These are phyloP conservation scores for Clavaria fumosa DNA, from an alignment of 768 basidiomycete genomes.

Conservation along the genomic window DNA sequence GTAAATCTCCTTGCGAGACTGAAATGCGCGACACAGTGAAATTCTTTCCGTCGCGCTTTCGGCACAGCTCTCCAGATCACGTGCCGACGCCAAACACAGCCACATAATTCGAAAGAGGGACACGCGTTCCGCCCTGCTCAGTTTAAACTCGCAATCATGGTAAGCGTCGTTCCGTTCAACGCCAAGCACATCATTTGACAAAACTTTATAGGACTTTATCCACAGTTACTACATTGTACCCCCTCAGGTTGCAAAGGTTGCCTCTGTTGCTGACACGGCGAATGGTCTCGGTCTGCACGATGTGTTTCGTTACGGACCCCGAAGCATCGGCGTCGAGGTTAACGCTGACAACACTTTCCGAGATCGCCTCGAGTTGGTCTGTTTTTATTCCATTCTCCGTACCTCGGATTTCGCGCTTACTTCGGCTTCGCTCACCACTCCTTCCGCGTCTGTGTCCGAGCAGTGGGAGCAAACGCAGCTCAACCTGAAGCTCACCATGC, in stretches of 20 bases:
- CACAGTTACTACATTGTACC: constrained; percentile 54
- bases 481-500: constrained; percentile 68
- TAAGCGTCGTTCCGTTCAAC: not conserved
- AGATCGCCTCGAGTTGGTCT: constrained; percentile 62
- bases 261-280: constrained; percentile 50
- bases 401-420: too few relatives aligned
- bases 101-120: too few relatives aligned
- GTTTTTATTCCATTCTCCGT: too few relatives aligned
- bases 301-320: constrained; percentile 70
- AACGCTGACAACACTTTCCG: constrained; percentile 46
- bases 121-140: too few relatives aligned
- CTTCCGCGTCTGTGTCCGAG: constrained; percentile 1
- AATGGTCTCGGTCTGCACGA: constrained; percentile 79
- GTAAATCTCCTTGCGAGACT: too few relatives aligned
- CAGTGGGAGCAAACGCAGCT: constrained; percentile 95
- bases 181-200: not conserved
- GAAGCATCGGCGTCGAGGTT: constrained; percentile 63
- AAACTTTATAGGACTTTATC: constrained; percentile 11
- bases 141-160: constrained; percentile 7
- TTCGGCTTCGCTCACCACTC: not conserved
- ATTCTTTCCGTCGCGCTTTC: too few relatives aligned
- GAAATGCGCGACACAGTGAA: too few relatives aligned
- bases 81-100: too few relatives aligned
- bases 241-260: constrained; percentile 33
- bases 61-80: too few relatives aligned